Evolutionary conservation across 2,329 filamentous ascomycete genomes (phyloP).

Genomic region (Emmonsia crescens): DNA sequence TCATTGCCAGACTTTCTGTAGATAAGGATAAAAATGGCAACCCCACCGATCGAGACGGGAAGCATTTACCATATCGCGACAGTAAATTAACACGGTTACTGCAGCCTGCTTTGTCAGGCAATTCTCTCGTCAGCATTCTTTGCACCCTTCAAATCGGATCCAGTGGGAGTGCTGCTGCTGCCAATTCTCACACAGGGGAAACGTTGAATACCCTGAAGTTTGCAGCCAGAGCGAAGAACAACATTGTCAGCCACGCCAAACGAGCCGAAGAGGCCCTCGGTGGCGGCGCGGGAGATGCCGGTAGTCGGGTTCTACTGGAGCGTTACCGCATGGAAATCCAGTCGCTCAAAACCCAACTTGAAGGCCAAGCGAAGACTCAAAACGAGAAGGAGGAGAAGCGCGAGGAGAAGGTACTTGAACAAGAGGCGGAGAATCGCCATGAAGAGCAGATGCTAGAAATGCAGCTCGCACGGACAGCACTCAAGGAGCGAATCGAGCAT

Average conservation of each 20-base stretch:
- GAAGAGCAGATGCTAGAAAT: slow-evolving; percentile 98
- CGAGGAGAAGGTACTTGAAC: slow-evolving; percentile 53
- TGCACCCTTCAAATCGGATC: slow-evolving; percentile 91
- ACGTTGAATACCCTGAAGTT: slow-evolving; percentile 96
- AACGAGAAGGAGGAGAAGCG: slow-evolving; percentile 43
- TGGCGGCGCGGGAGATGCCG: slow-evolving; percentile 64
- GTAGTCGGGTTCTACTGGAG: slow-evolving; percentile 77
- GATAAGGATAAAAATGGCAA: slow-evolving; percentile 73
- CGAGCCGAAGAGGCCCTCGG: slow-evolving; percentile 81
- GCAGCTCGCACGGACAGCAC: slow-evolving; percentile 86
- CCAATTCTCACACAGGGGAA: slow-evolving; percentile 69
- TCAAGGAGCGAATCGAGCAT: slow-evolving; percentile 96
- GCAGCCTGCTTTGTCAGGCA: slow-evolving; percentile 83
- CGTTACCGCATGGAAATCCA: slow-evolving; percentile 89
- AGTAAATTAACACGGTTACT: slow-evolving; percentile 91
- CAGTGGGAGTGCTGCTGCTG: slow-evolving; percentile 57
- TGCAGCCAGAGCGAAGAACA: slow-evolving; percentile 92
- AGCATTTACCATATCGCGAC: slow-evolving; percentile 92
- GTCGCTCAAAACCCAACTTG: slow-evolving; percentile 68
- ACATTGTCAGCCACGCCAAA: slow-evolving; percentile 93
- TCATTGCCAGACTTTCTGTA: slow-evolving; percentile 85
- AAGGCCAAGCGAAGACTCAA: slow-evolving; percentile 62
- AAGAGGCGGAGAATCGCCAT: slow-evolving; percentile 74
- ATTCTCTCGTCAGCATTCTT: slow-evolving; percentile 91
- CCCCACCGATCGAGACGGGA: slow-evolving; percentile 66